These are phyloP conservation scores for Aphanocladium album DNA, from an alignment of 2,329 filamentous ascomycete genomes.

Conservation along the genomic window DNA sequence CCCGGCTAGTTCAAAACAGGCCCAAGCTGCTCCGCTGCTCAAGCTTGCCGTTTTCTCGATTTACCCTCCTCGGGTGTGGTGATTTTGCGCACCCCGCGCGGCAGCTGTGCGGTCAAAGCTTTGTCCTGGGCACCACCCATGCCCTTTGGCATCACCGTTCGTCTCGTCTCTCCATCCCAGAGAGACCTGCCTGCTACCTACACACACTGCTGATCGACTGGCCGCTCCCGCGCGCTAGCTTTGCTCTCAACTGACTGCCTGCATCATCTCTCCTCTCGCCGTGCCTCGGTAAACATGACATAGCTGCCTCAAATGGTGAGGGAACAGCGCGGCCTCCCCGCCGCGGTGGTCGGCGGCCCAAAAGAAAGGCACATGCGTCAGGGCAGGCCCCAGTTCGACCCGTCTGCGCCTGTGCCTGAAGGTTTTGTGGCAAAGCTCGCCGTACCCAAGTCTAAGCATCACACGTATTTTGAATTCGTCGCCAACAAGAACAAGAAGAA, in stretches of 20 bases:
- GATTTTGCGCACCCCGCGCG: constrained; percentile 1
- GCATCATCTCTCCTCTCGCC: not conserved
- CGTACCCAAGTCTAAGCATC: constrained; percentile 48
- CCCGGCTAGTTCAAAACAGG: constrained; percentile 3
- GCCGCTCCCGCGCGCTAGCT: not conserved
- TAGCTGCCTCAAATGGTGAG: constrained; percentile 29
- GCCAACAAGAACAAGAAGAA: constrained; percentile 61
- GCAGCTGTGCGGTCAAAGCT: constrained; percentile 8
- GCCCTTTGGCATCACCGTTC: not conserved
- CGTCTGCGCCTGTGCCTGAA: constrained; percentile 28
- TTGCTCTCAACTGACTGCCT: not conserved
- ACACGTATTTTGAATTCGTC: constrained; percentile 59
- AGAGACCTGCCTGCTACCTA: not conserved
- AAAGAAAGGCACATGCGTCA: constrained; percentile 32
- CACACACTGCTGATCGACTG: not conserved
- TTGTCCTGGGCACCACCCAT: not conserved
- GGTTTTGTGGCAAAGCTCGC: constrained; percentile 34
- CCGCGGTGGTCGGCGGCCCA: constrained; percentile 26
- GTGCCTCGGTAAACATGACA: constrained; percentile 5
- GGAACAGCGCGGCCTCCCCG: constrained; percentile 30
- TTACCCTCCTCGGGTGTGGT: constrained; percentile 8
- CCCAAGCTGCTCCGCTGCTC: constrained; percentile 2
- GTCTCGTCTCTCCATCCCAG: too few relatives aligned
- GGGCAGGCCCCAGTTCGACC: constrained; percentile 29
- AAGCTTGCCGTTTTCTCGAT: not conserved